Evolutionary conservation across 2,329 filamentous ascomycete genomes (phyloP), one percentile per base, ranked within the genome.

Genomic region (Biscogniauxia mediterranea): DNA sequence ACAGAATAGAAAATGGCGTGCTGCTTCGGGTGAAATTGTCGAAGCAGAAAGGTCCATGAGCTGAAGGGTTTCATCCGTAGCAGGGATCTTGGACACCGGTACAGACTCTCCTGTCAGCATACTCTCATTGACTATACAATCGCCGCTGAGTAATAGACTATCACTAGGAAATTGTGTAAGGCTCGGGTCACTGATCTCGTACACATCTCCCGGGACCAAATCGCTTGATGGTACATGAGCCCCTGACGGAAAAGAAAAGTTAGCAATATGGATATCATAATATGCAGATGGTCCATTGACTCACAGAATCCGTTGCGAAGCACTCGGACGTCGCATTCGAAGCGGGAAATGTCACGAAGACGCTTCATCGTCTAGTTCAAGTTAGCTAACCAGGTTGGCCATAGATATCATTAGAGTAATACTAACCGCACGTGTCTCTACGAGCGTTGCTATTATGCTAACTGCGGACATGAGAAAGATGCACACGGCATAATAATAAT

Each of bases 61-160:
- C 23, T 83, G 81, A n/a, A 99, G 80, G 1, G 90, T 88, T 63
- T 94, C 88, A 71, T 97, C 89, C 1, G 86, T 92, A 3, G 92
- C 88, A 1, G 95, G 93, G 1, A 88, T 82, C 76, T 99, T 99
- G 1, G 93, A 97, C 1, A 99, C 94, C 2, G 95, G 96, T 4
- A 99, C 93, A 50, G 95, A 98, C 80, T 99, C 95, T 61, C 94
- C 90, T 49, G 95, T 99, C 42, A 99, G 85, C 95, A 99, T 99
- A 78, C 95, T 98, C 77, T 99, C 95, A 71, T 99, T 99, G 66
- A 99, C 93, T 64, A 99, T 98, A 71, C 93, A 97, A 76, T 99
- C 96, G 50, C 95, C 96, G 57, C 91, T 92, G 0, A 99, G 83
- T 5, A 99, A 79, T 38, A 99, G 80, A 74, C 94, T 96, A 75